These are phyloP conservation scores for Coemansia javaensis DNA, from an alignment of 192 early-diverging fungal genomes.

Conservation along the genomic window DNA sequence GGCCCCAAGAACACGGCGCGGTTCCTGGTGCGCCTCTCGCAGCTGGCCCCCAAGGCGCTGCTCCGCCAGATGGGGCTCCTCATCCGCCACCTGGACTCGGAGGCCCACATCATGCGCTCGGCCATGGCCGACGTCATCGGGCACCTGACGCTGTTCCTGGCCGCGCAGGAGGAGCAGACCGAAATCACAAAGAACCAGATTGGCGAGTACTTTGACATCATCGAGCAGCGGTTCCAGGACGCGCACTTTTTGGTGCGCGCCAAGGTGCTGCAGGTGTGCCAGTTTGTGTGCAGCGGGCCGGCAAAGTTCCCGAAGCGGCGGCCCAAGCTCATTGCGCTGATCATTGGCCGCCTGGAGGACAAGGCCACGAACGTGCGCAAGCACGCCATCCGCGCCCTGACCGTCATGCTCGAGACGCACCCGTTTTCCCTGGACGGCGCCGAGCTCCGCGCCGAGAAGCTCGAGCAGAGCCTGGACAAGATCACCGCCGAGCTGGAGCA, in stretches of 20 bases:
- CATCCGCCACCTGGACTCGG: constrained; percentile 81
- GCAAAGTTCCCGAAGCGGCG: constrained; percentile 73
- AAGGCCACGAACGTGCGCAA: constrained; percentile 87
- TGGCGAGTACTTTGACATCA: constrained; percentile 81
- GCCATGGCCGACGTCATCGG: constrained; percentile 88
- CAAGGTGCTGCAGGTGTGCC: constrained; percentile 82
- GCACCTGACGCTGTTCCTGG: constrained; percentile 72
- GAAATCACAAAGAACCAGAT: constrained; percentile 67
- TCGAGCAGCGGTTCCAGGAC: constrained; percentile 91
- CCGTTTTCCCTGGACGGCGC: constrained; percentile 89
- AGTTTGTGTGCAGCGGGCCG: constrained; percentile 71
- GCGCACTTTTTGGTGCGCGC: constrained; percentile 77
- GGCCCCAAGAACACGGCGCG: constrained; percentile 77
- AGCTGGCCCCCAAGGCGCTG: constrained; percentile 73
- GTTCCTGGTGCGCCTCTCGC: constrained; percentile 80
- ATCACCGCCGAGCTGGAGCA: constrained; percentile 68
- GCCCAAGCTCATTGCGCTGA: constrained; percentile 61
- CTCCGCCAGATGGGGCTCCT: constrained; percentile 87
- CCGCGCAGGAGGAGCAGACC: constrained; percentile 66
- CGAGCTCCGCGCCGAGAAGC: constrained; percentile 63
- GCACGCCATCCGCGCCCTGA: constrained; percentile 81
- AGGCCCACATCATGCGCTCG: constrained; percentile 81
- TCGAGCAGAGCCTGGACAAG: constrained; percentile 62
- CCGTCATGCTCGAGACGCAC: constrained; percentile 75
- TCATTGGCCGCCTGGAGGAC: constrained; percentile 79